Evolutionary conservation across 2,329 filamentous ascomycete genomes (phyloP), one percentile per base, ranked within the genome.

Genomic region (Pseudogymnoascus sp.): DNA sequence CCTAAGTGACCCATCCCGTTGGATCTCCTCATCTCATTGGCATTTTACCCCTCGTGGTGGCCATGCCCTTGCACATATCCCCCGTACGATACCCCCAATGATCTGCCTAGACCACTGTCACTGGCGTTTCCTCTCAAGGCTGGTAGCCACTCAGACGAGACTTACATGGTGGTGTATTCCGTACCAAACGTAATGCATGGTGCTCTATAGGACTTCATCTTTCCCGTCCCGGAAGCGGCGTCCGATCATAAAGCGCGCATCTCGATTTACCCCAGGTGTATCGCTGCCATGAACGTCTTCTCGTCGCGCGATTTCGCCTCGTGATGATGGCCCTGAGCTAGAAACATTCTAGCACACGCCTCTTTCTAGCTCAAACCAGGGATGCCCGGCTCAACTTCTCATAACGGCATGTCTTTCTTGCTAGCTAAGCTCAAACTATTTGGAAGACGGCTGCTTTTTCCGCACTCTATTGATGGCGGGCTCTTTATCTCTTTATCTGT

Each of bases 331-430:
- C n/a, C 47, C 47, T 56, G 47, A 11, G 25, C 28, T 33, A 18
- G 28, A 56, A 56, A 12, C 25, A 56, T 56, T 56, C 47, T 56
- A 33, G 47, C 33, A 56, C 47, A 33, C 10, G n/a, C n/a, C 47
- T 16, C 28, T 56, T 31, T 31, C 14, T 16, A 12, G 47, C 10
- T 31, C n/a, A 11, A 10, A 56, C 11, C 25, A 33, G 28, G 47
- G 47, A 33, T 33, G 8, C 28, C 47, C 10, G 28, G 47, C n/a
- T 31, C 8, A 53, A 53, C 47, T 31, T 53, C 47, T 56, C n/a
- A 18, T 56, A 11, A 18, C 18, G 8, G 47, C 10, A 56, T 68
- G 84, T 92, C 47, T 33, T 56, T 56, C 8, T 56, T 18, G 12
- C 14, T 10, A 18, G 47, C 47, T 25, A 56, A 56, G n/a, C 47